Percentiles rank a stretch among this genome's conserved stretches.
Conservation (phyloP, 345 rosid species). For the Angophora floribunda region DNA sequence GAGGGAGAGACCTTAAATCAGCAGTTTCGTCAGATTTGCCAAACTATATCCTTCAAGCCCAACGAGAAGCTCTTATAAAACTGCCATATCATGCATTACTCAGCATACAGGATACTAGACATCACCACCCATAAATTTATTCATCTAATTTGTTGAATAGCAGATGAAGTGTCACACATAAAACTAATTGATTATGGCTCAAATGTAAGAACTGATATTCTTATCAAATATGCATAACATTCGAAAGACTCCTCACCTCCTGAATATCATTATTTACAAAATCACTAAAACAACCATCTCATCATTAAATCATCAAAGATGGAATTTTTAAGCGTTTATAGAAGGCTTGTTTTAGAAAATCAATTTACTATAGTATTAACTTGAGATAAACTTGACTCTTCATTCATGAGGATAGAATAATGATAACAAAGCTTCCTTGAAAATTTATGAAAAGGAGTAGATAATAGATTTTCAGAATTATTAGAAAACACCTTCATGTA, state of each 20-base stretch:
- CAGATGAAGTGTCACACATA: neutral
- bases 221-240: neutral
- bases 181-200: neutral
- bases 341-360: neutral
- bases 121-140: neutral
- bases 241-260: neutral
- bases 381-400: neutral
- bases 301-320: neutral
- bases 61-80: conserved; percentile 71
- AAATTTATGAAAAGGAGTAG: neutral
- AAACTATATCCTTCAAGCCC: conserved; percentile 75
- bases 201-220: neutral
- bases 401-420: neutral
- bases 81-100: conserved; percentile 28
- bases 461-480: neutral
- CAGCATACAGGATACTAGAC: neutral
- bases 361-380: neutral
- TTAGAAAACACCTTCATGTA: neutral
- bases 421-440: neutral
- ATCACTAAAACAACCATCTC: neutral
- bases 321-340: neutral
- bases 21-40: conserved; percentile 52
- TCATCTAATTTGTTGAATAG: neutral
- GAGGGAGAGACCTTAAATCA: conserved; percentile 31
- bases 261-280: neutral